phyloP scores from a whole-genome alignment of 495 filamentous ascomycete genomes.

The Schizothecium vesticola region DNA sequence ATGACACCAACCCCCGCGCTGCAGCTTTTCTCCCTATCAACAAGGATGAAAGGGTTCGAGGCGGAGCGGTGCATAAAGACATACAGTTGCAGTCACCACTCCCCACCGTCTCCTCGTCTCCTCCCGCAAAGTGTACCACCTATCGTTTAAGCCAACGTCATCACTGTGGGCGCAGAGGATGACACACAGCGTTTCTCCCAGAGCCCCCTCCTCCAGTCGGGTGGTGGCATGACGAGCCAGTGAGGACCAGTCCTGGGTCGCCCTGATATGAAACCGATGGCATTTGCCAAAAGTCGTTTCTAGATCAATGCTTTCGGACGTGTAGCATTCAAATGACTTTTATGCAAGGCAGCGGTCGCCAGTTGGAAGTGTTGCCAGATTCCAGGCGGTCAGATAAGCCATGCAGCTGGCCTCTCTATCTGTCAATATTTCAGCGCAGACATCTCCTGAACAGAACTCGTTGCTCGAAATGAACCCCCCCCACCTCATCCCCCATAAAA shows the following conservation, averaged over 20 bases:
- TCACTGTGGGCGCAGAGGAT: neutral
- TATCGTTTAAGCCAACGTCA: neutral
- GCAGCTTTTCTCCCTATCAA: neutral
- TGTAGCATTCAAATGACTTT: neutral
- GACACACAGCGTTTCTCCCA: neutral
- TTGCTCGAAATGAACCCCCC: neutral
- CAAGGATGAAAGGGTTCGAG: neutral
- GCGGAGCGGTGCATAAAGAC: neutral
- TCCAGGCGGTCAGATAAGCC: too few relatives aligned
- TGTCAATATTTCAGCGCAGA: too few relatives aligned
- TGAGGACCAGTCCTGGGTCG: neutral
- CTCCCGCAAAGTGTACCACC: neutral
- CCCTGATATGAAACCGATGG: constrained; percentile 2
- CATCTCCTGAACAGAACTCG: neutral
- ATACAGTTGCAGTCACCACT: neutral
- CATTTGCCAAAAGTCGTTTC: constrained; percentile 7
- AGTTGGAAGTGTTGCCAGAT: too few relatives aligned
- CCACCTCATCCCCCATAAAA: neutral
- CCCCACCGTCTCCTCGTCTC: neutral
- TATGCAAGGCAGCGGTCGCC: neutral
- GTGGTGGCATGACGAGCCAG: neutral
- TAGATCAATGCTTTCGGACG: neutral
- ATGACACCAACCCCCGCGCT: neutral
- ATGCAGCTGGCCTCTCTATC: too few relatives aligned
- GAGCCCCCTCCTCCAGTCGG: neutral